Percentiles rank a stretch among this genome's conserved stretches.
phyloP scores from a whole-genome alignment of 805 yeast species.

The Candida arabinofermentans region DNA sequence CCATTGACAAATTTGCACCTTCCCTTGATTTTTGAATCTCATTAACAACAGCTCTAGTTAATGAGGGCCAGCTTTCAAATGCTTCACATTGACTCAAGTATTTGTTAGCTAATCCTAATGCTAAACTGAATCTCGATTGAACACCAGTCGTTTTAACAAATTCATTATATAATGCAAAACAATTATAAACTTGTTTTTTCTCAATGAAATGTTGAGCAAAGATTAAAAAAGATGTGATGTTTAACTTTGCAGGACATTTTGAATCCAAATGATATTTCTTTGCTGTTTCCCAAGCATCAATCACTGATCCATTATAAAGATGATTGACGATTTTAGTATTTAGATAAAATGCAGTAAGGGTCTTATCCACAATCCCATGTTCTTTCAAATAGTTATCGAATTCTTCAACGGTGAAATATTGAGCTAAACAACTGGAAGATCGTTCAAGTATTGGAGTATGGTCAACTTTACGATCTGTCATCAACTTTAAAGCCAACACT shows the following conservation, averaged over 20 bases:
- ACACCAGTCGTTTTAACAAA: constrained; percentile 1
- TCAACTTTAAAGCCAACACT: constrained; percentile 17
- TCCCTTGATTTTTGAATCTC: constrained; percentile 1
- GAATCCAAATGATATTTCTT: constrained; percentile 1
- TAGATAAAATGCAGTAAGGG: constrained; percentile 13
- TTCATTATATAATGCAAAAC: constrained; percentile 21
- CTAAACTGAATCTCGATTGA: not conserved
- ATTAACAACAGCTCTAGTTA: not conserved
- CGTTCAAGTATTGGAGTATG: constrained; percentile 21
- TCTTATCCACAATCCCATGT: constrained; percentile 9
- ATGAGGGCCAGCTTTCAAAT: constrained; percentile 23
- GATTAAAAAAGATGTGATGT: constrained; percentile 16
- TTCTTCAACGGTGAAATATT: constrained; percentile 11
- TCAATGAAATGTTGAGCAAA: constrained; percentile 21
- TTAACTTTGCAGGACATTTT: constrained; percentile 3
- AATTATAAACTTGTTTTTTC: constrained; percentile 18
- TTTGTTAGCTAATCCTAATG: constrained; percentile 2
- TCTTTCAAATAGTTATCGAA: constrained; percentile 12
- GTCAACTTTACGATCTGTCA: constrained; percentile 20
- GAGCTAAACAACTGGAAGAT: constrained; percentile 14
- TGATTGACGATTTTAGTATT: constrained; percentile 20
- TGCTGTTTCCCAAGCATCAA: constrained; percentile 19
- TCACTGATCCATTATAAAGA: constrained; percentile 10
- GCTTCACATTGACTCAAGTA: constrained; percentile 17
- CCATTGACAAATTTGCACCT: not conserved